Evolutionary conservation across 164 flowering plant species (phyloP), one percentile per base, ranked within the genome.

Genomic region (Stephania yunnanensis): DNA sequence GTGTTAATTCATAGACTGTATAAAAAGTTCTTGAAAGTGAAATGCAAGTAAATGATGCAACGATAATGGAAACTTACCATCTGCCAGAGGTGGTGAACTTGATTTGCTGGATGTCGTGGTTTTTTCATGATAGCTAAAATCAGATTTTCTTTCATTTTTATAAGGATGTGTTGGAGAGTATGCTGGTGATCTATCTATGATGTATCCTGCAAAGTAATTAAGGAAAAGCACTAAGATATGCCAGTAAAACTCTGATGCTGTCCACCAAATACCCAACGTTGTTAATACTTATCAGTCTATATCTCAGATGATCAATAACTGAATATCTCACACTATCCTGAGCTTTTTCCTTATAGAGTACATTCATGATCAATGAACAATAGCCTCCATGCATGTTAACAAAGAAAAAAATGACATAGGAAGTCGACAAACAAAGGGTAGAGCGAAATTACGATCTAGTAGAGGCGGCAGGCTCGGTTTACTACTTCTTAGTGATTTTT

Each of bases 391-490:
- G 44, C 82, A 72, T 58, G 58, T 80, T 48, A 48, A 2, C 53
- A 48, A 48, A 48, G 53, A 53, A 72, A 80, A 65, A 55, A 68
- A 67, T 19, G 66, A 80, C 46, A 30, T 55, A 74, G 25, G 69
- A 48, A 45, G n/a, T 30, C 53, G 13, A 8, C 22, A 45, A 42
- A 46, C 36, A 66, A 64, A 66, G 36, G 63, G 63, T 44, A 20
- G 70, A 63, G 68, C 30, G 17, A 73, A n/a, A 17, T 73, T 79
- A 87, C 90, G 89, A 77, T 76, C 75, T 73, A 68, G 75, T 48
- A 66, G 80, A 76, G 79, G 46, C 30, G 75, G 73, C 77, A 85
- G 81, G 76, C 81, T 78, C 66, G 81, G 86, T 75, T 76, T 72
- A 12, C 53, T 48, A 8, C 53, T 48, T 48, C 53, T 12, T 48